Evolutionary conservation across 371 early-diverging fungal genomes (phyloP).

Genomic region (Mortierella sp.): DNA sequence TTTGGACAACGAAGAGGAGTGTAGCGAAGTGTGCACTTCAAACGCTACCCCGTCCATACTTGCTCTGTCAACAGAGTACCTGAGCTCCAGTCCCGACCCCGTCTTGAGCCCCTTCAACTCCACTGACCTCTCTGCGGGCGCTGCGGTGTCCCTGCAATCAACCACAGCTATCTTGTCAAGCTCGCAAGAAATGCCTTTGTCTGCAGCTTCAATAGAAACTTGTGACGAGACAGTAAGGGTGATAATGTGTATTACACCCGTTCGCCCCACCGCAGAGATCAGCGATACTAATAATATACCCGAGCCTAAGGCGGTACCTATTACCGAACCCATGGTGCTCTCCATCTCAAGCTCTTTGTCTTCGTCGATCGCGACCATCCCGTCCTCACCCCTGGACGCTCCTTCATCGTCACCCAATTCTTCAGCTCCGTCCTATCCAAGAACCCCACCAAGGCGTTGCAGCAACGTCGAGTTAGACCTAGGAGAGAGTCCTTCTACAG

Average conservation of each 20-base stretch:
- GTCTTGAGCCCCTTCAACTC: neutral
- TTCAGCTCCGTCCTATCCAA: neutral
- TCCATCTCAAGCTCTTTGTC: too few species aligned
- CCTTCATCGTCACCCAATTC: neutral
- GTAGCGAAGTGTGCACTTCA: neutral
- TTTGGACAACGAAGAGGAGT: neutral
- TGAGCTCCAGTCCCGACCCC: slow-evolving; percentile 36
- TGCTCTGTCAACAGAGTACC: slow-evolving; percentile 2
- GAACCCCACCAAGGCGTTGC: neutral
- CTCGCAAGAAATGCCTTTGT: too few species aligned
- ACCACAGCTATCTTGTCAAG: neutral
- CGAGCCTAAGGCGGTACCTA: neutral
- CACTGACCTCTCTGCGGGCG: neutral
- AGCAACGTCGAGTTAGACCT: neutral
- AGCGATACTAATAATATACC: neutral
- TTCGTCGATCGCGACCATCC: too few species aligned
- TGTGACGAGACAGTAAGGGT: too few species aligned
- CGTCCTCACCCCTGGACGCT: too few species aligned
- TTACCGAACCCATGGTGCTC: too few species aligned
- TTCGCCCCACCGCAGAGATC: too few species aligned
- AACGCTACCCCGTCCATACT: neutral
- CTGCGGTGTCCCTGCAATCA: neutral
- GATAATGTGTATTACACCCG: too few species aligned
- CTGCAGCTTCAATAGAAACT: too few species aligned
- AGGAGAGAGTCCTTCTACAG: slow-evolving; percentile 20